These are phyloP conservation scores for Fusarium mundagurra DNA, from an alignment of 2,329 filamentous ascomycete genomes.

Conservation along the genomic window DNA sequence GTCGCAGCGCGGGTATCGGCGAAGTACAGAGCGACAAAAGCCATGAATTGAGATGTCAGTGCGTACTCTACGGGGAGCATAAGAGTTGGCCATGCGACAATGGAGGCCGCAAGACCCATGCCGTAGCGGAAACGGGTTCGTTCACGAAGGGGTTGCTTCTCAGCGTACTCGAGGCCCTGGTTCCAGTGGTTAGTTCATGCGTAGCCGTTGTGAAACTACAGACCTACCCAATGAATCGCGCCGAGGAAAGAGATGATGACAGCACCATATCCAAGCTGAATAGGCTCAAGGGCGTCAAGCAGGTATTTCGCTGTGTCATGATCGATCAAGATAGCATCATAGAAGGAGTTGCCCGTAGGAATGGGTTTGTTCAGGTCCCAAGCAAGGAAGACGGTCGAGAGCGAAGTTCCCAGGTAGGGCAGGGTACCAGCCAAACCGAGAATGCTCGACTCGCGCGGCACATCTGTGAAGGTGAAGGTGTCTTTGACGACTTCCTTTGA, in stretches of 20 bases:
- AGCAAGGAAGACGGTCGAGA: slow-evolving; percentile 82
- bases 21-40: slow-evolving; percentile 88
- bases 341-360: slow-evolving; percentile 67
- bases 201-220: neutral
- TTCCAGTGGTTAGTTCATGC: neutral
- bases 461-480: slow-evolving; percentile 71
- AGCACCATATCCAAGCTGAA: slow-evolving; percentile 92
- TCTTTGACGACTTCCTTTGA: slow-evolving; percentile 71
- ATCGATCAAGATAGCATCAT: slow-evolving; percentile 65
- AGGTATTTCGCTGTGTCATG: slow-evolving; percentile 77
- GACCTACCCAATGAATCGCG: slow-evolving; percentile 82
- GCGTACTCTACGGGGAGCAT: slow-evolving; percentile 86
- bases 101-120: slow-evolving; percentile 82
- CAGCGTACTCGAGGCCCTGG: slow-evolving; percentile 81
- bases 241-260: slow-evolving; percentile 94
- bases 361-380: slow-evolving; percentile 80
- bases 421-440: slow-evolving; percentile 82
- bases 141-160: slow-evolving; percentile 66
- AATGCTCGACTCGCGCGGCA: slow-evolving; percentile 73
- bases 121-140: slow-evolving; percentile 83
- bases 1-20: slow-evolving; percentile 78
- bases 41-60: slow-evolving; percentile 84
- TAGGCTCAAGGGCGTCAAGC: slow-evolving; percentile 80
- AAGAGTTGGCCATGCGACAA: slow-evolving; percentile 89
- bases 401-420: slow-evolving; percentile 85